Base-by-base conservation (phyloP, 345 rosid species). In the Hibiscus syriacus region DNA sequence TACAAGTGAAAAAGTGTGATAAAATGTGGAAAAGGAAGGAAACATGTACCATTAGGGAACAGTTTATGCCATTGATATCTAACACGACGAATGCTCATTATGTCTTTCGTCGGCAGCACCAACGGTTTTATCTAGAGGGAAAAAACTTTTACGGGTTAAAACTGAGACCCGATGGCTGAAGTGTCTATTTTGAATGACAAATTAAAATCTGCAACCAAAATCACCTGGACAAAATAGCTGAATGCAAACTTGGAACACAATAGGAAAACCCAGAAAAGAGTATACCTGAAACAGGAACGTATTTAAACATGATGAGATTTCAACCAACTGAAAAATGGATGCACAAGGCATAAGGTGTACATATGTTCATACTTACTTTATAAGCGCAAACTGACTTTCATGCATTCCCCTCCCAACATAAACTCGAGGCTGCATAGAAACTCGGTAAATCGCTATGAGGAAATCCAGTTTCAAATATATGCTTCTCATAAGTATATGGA, bases 341-440 rank as follows among this genome's bases (percentile, higher is more conserved):
- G 26, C 36, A 70, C 2, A n/a, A n/a, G n/a, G n/a, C n/a, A 49
- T 59, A 34, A 48, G 10, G 67, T 23, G 4, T 13, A 56, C 53
- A 86, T 30, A 32, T 32, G 6, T 32, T 7, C 97, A 82, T 77
- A n/a, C n/a, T n/a, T n/a, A 93, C 98, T 93, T 93, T 54, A 93
- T 65, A 55, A 93, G 91, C 64, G 94, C 64, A 80, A 89, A 82
- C 73, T 90, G 98, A 69, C 98, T 93, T 80, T 93, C 98, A 79
- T 93, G 98, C 98, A 93, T 90, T 71, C 98, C 98, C 77, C 98
- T 86, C 45, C 98, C 98, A 55, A 93, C 75, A 66, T 90, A 93
- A 68, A 90, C 82, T 80, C 98, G 85, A 66, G 97, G 98, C 97
- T 93, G 92, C 79, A 77, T 63, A 68, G 26, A 73, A 65, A 74